Evolutionary conservation across 371 early-diverging fungal genomes (phyloP), one percentile per base, ranked within the genome.

Genomic region (Choanephora cucurbitarum): DNA sequence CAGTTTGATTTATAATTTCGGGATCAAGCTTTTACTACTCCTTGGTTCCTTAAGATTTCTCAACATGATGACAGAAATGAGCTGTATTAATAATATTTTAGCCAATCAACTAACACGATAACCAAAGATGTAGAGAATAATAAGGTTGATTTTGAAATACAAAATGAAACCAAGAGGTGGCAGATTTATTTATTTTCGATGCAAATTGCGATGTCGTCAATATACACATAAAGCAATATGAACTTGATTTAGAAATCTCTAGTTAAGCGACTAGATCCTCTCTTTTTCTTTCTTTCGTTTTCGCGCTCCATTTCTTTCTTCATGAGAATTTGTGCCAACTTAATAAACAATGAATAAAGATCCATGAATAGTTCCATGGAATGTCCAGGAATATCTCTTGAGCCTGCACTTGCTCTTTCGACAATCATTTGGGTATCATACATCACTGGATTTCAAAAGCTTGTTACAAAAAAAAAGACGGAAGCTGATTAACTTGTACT

Each of bases 361-460:
- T 86, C 86, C 63, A 80, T 70, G 42, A 80, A 84, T 24, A 86
- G 50, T 23, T 81, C 77, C 58, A 80, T 43, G 1, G 81, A 66
- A 49, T 81, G 78, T 11, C 72, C 69, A 7, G 81, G 69, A 33
- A 75, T 62, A 65, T 82, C 81, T 24, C 60, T 45, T 17, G 47
- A 60, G 10, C 86, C 84, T 22, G 68, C 56, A 55, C 79, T 81
- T 17, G 81, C 79, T 52, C 72, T 57, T 37, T 76, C 75, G 17
- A 86, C 70, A 58, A 86, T 83, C 64, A 80, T 57, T 65, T 86
- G 84, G 11, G 86, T 86, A 67, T 86, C 86, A 58, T 76, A 86
- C 43, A 86, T 57, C 9, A 86, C 73, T 72, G 59, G 7, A 11
- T 11, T 7, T 41, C 2, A 41, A 9, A 48, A 48, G 37, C 8